Conservation (phyloP, 495 filamentous ascomycete genomes). For the Podospora didyma region DNA sequence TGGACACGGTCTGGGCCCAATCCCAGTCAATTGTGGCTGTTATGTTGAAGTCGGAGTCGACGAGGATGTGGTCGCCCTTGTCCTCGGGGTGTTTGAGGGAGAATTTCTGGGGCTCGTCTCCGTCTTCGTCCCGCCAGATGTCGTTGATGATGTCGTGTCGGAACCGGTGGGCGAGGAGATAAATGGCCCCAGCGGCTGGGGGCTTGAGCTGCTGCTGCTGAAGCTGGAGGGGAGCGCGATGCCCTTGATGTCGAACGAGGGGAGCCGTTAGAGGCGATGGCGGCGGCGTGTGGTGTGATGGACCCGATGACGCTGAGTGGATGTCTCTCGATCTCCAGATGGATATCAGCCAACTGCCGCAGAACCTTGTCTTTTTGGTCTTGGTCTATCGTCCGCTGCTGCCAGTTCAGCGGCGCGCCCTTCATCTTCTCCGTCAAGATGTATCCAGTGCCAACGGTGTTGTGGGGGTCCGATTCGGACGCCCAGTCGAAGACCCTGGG, state of each 20-base stretch:
- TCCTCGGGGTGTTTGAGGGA: constrained; percentile 5
- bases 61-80: constrained; percentile 5
- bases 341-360: constrained; percentile 1
- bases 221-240: background rate
- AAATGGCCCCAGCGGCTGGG: constrained; percentile 1
- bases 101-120: background rate
- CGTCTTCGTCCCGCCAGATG: background rate
- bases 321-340: constrained; percentile 1
- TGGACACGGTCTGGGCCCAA: background rate
- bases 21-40: constrained; percentile 8
- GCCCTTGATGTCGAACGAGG: background rate
- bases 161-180: background rate
- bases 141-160: constrained; percentile 1
- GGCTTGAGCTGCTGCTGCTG: background rate
- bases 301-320: background rate
- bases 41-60: constrained; percentile 1
- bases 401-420: constrained; percentile 4
- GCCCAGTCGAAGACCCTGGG: constrained; percentile 2
- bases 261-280: background rate
- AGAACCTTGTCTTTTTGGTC: background rate
- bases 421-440: constrained; percentile 3
- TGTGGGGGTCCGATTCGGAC: background rate
- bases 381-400: background rate
- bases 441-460: background rate
- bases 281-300: background rate